Conservation (phyloP, 177 flowering plant species). For the Vitis hybrid region DNA sequence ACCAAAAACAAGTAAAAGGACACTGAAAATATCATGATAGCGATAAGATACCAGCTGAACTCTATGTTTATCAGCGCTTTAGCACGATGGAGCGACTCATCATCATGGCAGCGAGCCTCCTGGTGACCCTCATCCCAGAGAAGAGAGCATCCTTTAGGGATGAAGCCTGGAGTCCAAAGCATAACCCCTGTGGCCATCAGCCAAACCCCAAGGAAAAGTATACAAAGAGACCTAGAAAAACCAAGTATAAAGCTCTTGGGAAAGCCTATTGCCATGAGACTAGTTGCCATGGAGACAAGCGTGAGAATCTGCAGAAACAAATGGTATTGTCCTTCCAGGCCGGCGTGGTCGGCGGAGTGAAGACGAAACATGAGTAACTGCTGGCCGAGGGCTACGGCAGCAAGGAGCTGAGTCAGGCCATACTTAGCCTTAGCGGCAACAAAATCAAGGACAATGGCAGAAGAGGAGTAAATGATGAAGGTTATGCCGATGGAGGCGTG, state of each 20-base stretch:
- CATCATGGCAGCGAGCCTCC: constrained; percentile 57
- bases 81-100: constrained; percentile 57
- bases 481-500: constrained; percentile 69
- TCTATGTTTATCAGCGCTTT: constrained; percentile 68
- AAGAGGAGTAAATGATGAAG: constrained; percentile 52
- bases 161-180: constrained; percentile 71
- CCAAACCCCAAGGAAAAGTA: constrained; percentile 77
- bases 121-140: constrained; percentile 58
- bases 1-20: constrained; percentile 41
- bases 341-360: constrained; percentile 75
- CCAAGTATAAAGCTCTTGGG: constrained; percentile 59
- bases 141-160: constrained; percentile 71
- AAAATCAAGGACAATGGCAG: constrained; percentile 48
- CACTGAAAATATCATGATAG: constrained; percentile 32
- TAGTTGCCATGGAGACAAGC: constrained; percentile 46
- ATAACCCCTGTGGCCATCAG: constrained; percentile 62
- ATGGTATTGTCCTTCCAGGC: constrained; percentile 81
- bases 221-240: constrained; percentile 65
- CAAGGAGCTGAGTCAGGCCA: constrained; percentile 49
- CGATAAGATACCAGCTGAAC: constrained; percentile 61
- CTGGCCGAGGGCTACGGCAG: constrained; percentile 56
- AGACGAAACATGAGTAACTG: constrained; percentile 67
- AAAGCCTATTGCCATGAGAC: constrained; percentile 47
- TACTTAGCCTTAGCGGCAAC: constrained; percentile 20
- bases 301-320: constrained; percentile 57